Evolutionary conservation across 179 eudicot genomes (phyloP).

Genomic region (Camellia oleifera): DNA sequence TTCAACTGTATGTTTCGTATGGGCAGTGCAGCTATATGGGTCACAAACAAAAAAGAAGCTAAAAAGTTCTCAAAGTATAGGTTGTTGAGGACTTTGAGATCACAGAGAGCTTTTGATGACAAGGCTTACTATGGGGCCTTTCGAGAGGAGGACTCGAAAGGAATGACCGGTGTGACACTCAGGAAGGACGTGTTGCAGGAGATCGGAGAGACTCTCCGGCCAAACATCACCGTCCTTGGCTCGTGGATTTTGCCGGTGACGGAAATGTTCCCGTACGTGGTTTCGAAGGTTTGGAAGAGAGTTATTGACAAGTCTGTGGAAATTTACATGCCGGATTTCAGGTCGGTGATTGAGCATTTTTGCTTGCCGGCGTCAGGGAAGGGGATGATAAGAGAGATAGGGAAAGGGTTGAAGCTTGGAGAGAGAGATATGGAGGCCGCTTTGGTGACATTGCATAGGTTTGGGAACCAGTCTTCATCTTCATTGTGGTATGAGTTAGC

Average conservation of each 20-base stretch:
- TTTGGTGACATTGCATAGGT: conserved; percentile 70
- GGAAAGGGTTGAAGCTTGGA: conserved; percentile 57
- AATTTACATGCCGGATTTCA: conserved; percentile 61
- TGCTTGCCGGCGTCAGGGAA: conserved; percentile 68
- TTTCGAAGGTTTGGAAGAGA: conserved; percentile 37
- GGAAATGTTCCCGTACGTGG: conserved; percentile 42
- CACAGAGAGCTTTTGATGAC: conserved; percentile 55
- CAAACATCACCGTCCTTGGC: conserved; percentile 46
- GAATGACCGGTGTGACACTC: conserved; percentile 64
- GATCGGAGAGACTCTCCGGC: conserved; percentile 48
- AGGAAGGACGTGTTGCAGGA: conserved; percentile 51
- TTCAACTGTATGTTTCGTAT: conserved; percentile 70
- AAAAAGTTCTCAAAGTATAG: conserved; percentile 39
- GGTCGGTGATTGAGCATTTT: conserved; percentile 45
- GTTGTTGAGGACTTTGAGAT: conserved; percentile 35
- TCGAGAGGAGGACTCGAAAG: conserved; percentile 67
- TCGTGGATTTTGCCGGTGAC: conserved; percentile 37
- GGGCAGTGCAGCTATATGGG: conserved; percentile 64
- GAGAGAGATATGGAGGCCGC: conserved; percentile 75
- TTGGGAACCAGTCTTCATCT: conserved; percentile 86
- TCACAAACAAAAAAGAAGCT: conserved; percentile 33
- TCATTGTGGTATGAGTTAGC: conserved; percentile 83
- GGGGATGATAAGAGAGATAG: conserved; percentile 54
- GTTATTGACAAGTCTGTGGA: conserved; percentile 39
- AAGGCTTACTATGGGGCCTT: conserved; percentile 52